These are phyloP conservation scores for Stentor roeselii DNA, from an alignment of 73 alveolate species.

Conservation along the genomic window DNA sequence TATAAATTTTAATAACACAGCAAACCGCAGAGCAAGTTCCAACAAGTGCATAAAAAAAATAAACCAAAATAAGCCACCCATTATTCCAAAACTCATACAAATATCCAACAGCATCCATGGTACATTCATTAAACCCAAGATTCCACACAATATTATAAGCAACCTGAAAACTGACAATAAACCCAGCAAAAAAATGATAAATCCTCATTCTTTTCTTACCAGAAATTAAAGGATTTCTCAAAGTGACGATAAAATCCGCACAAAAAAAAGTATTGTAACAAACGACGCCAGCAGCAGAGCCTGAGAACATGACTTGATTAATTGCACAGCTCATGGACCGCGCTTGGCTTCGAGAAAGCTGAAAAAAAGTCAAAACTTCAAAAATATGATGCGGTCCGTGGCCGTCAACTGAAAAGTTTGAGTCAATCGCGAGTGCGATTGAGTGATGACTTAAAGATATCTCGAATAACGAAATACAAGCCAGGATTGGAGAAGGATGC, in stretches of 20 bases:
- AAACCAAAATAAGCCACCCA: neutral
- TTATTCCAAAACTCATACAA: neutral
- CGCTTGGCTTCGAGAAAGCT: neutral
- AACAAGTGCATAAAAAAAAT: neutral
- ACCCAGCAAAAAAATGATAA: neutral
- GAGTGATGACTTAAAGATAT: slow-evolving; percentile 15
- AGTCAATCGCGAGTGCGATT: neutral
- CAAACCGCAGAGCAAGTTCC: neutral
- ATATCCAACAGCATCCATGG: neutral
- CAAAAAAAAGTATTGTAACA: neutral
- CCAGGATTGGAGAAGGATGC: slow-evolving; percentile 21
- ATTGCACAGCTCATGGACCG: slow-evolving; percentile 8
- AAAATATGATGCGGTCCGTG: slow-evolving; percentile 14
- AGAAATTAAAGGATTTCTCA: slow-evolving; percentile 19
- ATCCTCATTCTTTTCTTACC: neutral
- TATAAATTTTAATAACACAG: neutral
- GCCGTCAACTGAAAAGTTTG: neutral
- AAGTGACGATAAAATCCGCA: neutral
- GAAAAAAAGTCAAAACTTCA: neutral
- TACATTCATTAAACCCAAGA: neutral
- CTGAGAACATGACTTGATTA: slow-evolving; percentile 8
- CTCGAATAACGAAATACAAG: slow-evolving; percentile 20
- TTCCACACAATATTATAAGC: neutral
- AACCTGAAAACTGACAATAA: neutral
- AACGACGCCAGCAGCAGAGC: slow-evolving; percentile 3